Conservation (phyloP, 768 basidiomycete species). For the Leccinum incarnatum region DNA sequence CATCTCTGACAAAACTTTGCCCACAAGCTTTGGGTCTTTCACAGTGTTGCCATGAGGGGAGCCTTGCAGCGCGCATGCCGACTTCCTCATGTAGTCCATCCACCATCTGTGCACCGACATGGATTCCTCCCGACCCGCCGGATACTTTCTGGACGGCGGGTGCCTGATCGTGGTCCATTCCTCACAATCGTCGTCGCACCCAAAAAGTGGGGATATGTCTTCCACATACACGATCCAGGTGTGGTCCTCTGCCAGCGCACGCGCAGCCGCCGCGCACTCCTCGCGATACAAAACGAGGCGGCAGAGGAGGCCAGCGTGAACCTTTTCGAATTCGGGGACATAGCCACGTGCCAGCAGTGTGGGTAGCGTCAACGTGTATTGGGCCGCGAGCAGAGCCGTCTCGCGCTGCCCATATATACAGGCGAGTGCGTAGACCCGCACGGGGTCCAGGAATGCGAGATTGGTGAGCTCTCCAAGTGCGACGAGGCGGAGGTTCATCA, state of each 20-base stretch:
- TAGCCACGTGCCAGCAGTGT: background rate
- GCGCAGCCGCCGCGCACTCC: background rate
- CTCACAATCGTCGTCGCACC: background rate
- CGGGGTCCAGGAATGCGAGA: background rate
- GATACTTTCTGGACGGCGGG: constrained; percentile 6
- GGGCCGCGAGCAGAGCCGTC: constrained; percentile 9
- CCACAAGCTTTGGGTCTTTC: constrained; percentile 2
- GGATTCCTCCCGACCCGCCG: background rate
- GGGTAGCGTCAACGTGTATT: constrained; percentile 7
- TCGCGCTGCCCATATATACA: constrained; percentile 4
- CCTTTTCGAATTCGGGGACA: constrained; percentile 12
- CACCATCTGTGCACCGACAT: constrained; percentile 13
- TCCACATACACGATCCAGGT: constrained; percentile 3
- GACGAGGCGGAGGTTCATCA: constrained; percentile 1
- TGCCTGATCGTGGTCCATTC: background rate
- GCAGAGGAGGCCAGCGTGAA: constrained; percentile 5
- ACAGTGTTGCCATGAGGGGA: background rate
- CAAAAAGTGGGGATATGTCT: background rate
- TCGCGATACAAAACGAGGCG: constrained; percentile 13
- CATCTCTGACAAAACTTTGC: background rate
- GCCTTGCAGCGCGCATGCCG: constrained; percentile 2
- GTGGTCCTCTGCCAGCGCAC: constrained; percentile 3
- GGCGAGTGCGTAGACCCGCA: constrained; percentile 11
- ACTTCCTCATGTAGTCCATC: constrained; percentile 14
- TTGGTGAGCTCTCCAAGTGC: constrained; percentile 5